These are phyloP conservation scores for Eucalyptus pauciflora DNA, from an alignment of 345 rosid genomes.

Conservation along the genomic window DNA sequence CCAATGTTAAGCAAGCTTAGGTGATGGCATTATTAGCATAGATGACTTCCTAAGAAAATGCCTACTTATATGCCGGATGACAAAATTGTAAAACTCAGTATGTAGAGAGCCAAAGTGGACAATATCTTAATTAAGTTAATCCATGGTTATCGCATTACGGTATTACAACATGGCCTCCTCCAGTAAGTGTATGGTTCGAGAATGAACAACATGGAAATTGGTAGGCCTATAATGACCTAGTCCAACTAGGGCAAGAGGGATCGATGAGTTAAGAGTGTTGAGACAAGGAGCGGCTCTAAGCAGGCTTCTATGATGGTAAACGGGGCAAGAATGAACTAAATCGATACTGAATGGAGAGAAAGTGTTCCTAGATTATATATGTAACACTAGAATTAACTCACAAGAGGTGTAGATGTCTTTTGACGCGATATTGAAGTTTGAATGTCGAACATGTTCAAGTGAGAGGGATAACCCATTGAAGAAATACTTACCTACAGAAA, in stretches of 20 bases:
- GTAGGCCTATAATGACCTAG: neutral
- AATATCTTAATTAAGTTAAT: neutral
- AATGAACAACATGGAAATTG: accelerated
- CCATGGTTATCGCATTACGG: accelerated
- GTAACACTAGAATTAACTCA: neutral
- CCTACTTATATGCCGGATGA: neutral
- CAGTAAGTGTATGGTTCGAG: neutral
- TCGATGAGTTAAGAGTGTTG: neutral
- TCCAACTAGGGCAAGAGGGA: neutral
- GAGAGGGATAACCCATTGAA: accelerated
- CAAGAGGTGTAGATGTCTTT: neutral
- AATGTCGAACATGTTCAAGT: neutral
- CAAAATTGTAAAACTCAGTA: accelerated
- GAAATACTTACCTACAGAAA: neutral
- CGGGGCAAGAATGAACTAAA: neutral
- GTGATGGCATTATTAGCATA: neutral
- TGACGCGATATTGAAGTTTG: neutral
- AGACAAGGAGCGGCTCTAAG: accelerated
- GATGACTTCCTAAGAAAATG: accelerated
- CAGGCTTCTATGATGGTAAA: neutral
- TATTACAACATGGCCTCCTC: accelerated
- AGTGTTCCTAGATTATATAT: neutral
- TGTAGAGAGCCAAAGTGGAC: accelerated
- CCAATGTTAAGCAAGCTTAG: neutral
- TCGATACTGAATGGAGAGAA: neutral